Evolutionary conservation across 352 stramenopile species (phyloP), one percentile per base, ranked within the genome.

Genomic region (Pythium guiyangense): DNA sequence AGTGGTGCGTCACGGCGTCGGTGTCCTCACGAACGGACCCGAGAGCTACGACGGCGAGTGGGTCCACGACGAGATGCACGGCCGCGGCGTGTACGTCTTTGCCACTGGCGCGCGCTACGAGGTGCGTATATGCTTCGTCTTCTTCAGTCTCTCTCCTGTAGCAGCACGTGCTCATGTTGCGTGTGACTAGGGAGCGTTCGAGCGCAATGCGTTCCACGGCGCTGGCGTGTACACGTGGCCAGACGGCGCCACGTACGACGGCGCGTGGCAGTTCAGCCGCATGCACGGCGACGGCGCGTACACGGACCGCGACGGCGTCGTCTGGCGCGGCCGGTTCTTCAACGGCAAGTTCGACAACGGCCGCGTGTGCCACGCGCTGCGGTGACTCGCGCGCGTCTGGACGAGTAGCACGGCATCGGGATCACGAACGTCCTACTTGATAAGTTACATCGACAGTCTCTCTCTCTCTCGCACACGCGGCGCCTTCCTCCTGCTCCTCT

Each of bases 321-420:
- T 68, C 39, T 95, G 82, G 82, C 54, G 58, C 4, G 85, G 83
- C 17, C 58, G 59, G 47, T 93, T 92, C 59, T 67, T 90, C 50
- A 92, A 91, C 61, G 85, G 85, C 57, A 92, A 91, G 63, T 91
- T 79, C 59, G 78, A 92, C 82, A 95, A 90, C 54, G 83, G 83
- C 25, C 75, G 77, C 42, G 74, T 91, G 35, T 95, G 88, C 70
- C 77, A 90, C 55, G 73, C 69, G 40, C 63, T 95, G 53, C 79
- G 83, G 49, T 94, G 60, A 84, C 29, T n/a, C 37, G 43, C 12
- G 43, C 14, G 14, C 29, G 12, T 34, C 25, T n/a, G n/a, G n/a
- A n/a, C n/a, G n/a, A n/a, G 8, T 6, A 5, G 34, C 25, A 12
- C 58, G 6, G 9, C 18, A 40, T 20, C 26, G 17, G 6, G 1